Evolutionary conservation across 2,329 filamentous ascomycete species (phyloP).

Genomic region (Blumeriella jaapii): DNA sequence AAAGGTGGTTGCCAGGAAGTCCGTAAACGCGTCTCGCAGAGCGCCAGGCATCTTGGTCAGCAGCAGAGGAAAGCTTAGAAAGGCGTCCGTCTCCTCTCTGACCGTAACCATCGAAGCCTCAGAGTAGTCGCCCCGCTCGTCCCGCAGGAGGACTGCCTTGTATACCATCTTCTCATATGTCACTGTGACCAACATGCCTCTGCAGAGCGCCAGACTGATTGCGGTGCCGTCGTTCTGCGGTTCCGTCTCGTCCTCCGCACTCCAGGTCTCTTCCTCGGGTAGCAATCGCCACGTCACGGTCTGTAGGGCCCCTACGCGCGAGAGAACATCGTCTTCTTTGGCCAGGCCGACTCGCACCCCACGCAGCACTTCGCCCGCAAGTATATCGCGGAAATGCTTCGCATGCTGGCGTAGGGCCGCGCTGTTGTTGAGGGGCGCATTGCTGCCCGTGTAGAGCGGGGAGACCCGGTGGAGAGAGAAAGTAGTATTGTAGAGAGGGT

Average conservation of each 20-base stretch:
- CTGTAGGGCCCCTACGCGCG: conserved; percentile 31
- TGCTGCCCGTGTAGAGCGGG: conserved; percentile 32
- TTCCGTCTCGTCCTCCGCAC: conserved; percentile 12
- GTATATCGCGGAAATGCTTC: conserved; percentile 31
- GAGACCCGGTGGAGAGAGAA: conserved; percentile 34
- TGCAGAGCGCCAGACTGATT: conserved; percentile 8
- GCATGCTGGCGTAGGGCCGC: conserved; percentile 29
- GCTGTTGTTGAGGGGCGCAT: conserved; percentile 27
- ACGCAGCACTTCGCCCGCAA: conserved; percentile 34
- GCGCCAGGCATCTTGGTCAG: conserved; percentile 34
- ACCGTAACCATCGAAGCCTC: conserved; percentile 11
- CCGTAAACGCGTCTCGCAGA: conserved; percentile 31
- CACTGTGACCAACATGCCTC: conserved; percentile 21
- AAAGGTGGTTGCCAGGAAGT: conserved; percentile 33
- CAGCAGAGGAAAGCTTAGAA: conserved; percentile 33
- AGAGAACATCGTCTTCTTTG: conserved; percentile 26
- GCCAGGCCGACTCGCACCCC: conserved; percentile 33
- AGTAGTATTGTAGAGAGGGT: conserved; percentile 36
- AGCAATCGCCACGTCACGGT: conserved; percentile 32
- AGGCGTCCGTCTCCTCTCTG: conserved; percentile 18
- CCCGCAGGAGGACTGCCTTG: conserved; percentile 20
- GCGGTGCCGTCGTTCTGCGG: conserved; percentile 12
- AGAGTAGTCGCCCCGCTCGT: conserved; percentile 4
- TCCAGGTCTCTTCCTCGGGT: conserved; percentile 30
- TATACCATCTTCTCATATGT: conserved; percentile 25